Percentiles rank a stretch among this genome's conserved stretches.
These are phyloP conservation scores for Trichophyton equinum DNA, from an alignment of 2,329 filamentous ascomycete species.

Conservation along the genomic window DNA sequence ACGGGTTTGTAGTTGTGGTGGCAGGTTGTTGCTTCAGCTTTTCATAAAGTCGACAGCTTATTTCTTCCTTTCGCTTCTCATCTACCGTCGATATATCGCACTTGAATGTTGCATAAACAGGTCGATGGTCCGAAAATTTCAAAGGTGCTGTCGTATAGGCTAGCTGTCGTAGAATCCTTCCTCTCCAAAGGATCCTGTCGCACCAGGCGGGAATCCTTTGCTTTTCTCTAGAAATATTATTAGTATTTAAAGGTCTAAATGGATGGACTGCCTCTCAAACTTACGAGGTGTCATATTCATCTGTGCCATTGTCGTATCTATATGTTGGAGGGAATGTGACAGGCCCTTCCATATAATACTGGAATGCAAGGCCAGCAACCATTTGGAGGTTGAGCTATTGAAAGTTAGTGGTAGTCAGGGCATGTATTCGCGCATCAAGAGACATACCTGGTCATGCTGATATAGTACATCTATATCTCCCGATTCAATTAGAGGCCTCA, in stretches of 20 bases:
- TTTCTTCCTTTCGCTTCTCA: conserved; percentile 55
- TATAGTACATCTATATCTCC: conserved; percentile 68
- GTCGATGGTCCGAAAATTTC: conserved; percentile 88
- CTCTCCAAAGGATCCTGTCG: conserved; percentile 81
- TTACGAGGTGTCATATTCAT: conserved; percentile 83
- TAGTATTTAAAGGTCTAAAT: conserved; percentile 15
- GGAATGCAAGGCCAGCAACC: conserved; percentile 81
- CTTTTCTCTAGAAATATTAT: conserved; percentile 57
- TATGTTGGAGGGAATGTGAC: conserved; percentile 90
- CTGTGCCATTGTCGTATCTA: conserved; percentile 81
- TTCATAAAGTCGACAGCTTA: conserved; percentile 64
- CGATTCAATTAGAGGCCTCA: conserved; percentile 59
- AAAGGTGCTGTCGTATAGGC: conserved; percentile 73
- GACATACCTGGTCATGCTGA: conserved; percentile 69
- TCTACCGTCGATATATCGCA: conserved; percentile 73
- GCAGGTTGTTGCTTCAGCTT: conserved; percentile 43
- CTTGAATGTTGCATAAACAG: conserved; percentile 80
- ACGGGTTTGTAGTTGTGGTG: conserved; percentile 11
- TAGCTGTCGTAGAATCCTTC: conserved; percentile 66
- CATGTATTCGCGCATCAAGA: conserved; percentile 5
- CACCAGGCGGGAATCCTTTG: conserved; percentile 94
- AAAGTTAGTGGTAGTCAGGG: neutral
- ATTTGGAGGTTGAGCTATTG: conserved; percentile 79
- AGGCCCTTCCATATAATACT: conserved; percentile 77
- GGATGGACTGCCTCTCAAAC: conserved; percentile 18